Conservation (phyloP, 805 yeast genomes). For the Wickerhamiella spandovensis region DNA sequence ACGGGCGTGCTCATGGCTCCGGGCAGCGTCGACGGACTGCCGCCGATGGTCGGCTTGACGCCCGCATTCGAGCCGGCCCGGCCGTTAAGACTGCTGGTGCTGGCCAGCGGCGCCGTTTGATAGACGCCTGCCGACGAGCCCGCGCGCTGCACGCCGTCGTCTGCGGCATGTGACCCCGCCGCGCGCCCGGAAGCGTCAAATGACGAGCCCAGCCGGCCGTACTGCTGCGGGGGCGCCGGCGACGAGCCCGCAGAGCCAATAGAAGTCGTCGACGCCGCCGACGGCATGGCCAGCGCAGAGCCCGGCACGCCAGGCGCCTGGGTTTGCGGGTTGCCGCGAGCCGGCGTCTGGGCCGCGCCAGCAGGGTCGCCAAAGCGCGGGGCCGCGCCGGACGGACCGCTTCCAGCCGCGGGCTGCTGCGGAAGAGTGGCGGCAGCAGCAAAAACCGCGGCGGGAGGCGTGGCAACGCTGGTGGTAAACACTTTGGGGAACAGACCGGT, state of each 20-base stretch:
- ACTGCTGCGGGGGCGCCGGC: not conserved
- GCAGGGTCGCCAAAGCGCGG: not conserved
- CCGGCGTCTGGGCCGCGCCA: not conserved
- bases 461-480: slow-evolving; percentile 39
- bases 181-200: not conserved
- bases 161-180: not conserved
- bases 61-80: not conserved
- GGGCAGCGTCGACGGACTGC: not conserved
- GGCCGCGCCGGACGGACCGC: not conserved
- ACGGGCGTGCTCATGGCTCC: not conserved
- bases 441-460: slow-evolving; percentile 26
- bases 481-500: slow-evolving; percentile 88
- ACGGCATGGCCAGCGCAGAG: not conserved
- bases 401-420: not conserved
- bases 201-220: not conserved
- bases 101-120: not conserved
- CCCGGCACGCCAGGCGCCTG: not conserved
- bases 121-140: not conserved
- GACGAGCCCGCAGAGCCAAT: not conserved
- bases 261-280: no score
- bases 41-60: not conserved
- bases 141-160: not conserved
- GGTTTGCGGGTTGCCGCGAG: not conserved
- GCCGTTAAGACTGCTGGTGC: not conserved
- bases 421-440: not conserved